phyloP scores from a whole-genome alignment of 1,284 basidiomycete genomes.

The Tremellales sp. region DNA sequence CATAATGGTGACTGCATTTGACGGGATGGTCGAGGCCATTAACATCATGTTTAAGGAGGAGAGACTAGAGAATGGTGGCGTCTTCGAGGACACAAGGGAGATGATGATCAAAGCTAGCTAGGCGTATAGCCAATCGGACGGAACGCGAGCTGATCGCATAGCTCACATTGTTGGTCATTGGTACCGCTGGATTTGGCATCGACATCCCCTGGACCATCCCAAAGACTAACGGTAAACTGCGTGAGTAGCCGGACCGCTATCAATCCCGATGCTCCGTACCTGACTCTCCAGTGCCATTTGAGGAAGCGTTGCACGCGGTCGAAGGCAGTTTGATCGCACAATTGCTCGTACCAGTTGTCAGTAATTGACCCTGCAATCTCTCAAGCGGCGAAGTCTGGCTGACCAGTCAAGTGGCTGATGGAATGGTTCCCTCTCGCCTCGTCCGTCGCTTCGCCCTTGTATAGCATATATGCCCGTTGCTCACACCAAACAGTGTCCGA shows the following conservation, averaged over 20 bases:
- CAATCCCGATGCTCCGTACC: neutral
- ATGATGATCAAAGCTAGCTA: slow-evolving; percentile 13
- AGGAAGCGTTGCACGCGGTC: slow-evolving; percentile 18
- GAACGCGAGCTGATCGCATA: slow-evolving; percentile 1
- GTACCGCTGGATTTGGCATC: slow-evolving; percentile 18
- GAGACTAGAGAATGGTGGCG: slow-evolving; percentile 12
- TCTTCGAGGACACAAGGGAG: slow-evolving; percentile 9
- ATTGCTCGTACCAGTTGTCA: slow-evolving; percentile 14
- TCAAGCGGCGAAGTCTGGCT: neutral
- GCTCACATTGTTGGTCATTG: slow-evolving; percentile 18
- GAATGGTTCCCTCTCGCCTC: slow-evolving; percentile 9
- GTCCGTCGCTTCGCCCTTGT: slow-evolving; percentile 1
- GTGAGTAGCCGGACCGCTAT: slow-evolving; percentile 6
- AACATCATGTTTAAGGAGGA: slow-evolving; percentile 18
- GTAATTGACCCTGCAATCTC: slow-evolving; percentile 3
- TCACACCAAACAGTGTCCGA: slow-evolving; percentile 7
- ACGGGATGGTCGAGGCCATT: slow-evolving; percentile 7
- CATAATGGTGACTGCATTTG: slow-evolving; percentile 17
- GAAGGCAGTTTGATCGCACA: slow-evolving; percentile 14
- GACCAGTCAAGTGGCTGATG: slow-evolving; percentile 14
- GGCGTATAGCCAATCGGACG: slow-evolving; percentile 6
- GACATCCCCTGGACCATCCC: slow-evolving; percentile 19
- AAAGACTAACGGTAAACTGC: slow-evolving; percentile 11
- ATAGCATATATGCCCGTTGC: neutral
- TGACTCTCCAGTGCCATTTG: slow-evolving; percentile 16